phyloP scores from a whole-genome alignment of 2,329 filamentous ascomycete species.

The Ophiostoma quercus region DNA sequence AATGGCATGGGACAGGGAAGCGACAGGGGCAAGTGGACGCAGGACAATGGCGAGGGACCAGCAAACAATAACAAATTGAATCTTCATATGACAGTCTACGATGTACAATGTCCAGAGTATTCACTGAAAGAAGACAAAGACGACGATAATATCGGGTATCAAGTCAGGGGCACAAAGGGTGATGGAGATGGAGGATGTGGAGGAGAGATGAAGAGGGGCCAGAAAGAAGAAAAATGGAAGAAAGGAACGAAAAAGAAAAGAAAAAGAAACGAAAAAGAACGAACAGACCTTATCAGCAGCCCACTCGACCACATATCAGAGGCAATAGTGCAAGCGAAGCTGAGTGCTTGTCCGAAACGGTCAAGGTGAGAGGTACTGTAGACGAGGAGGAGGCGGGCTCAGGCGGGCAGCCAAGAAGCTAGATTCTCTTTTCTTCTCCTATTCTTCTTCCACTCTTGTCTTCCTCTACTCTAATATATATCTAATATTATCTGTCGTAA shows the following conservation, averaged over 20 bases:
- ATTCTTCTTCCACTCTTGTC: not conserved
- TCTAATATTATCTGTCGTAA: not conserved
- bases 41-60: not conserved
- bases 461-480: not conserved
- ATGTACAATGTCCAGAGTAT: not conserved
- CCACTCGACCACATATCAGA: not conserved
- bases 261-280: not conserved
- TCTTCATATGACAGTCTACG: not conserved
- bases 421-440: not conserved
- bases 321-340: conserved; percentile 2
- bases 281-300: not conserved
- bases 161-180: not conserved
- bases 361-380: not conserved
- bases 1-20: not conserved
- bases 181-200: not conserved
- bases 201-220: not conserved
- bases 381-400: not conserved
- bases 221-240: not conserved
- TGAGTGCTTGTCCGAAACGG: not conserved
- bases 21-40: not conserved
- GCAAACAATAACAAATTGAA: not conserved
- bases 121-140: not conserved
- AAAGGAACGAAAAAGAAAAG: not conserved
- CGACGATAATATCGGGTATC: not conserved
- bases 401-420: not conserved